Conservation (phyloP, 2,329 filamentous ascomycete genomes). For the Neonectria sp. region DNA sequence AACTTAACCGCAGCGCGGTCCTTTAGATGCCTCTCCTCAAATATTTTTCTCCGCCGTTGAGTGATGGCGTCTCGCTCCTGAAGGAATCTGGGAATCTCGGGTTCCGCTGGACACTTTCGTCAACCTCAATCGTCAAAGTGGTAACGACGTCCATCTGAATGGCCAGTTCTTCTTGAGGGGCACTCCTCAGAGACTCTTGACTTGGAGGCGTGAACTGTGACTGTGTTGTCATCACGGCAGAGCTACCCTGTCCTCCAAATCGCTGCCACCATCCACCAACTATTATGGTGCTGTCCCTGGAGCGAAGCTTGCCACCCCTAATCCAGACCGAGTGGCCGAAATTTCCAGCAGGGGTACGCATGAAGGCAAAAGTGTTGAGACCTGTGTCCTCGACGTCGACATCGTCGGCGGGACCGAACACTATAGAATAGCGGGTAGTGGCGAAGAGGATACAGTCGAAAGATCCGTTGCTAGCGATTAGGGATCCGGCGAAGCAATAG, state of each 20-base stretch:
- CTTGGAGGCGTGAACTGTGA: constrained; percentile 41
- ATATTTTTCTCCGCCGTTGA: constrained; percentile 38
- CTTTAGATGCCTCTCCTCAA: constrained; percentile 22
- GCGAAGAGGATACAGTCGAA: constrained; percentile 69
- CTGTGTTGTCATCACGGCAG: constrained; percentile 10
- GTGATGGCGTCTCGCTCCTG: constrained; percentile 41
- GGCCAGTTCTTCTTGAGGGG: constrained; percentile 40
- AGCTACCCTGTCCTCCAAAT: constrained; percentile 26
- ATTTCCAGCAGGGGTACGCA: constrained; percentile 56
- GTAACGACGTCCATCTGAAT: constrained; percentile 61
- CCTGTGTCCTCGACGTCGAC: constrained; percentile 62
- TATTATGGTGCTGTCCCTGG: constrained; percentile 20
- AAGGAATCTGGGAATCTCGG: constrained; percentile 38
- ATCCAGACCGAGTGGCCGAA: constrained; percentile 59
- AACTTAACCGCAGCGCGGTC: not conserved
- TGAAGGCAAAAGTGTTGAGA: constrained; percentile 66
- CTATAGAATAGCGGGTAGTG: constrained; percentile 64
- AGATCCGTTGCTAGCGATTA: constrained; percentile 70
- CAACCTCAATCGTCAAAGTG: constrained; percentile 56
- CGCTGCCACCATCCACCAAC: constrained; percentile 47
- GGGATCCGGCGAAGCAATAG: constrained; percentile 70
- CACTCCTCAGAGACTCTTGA: constrained; percentile 49
- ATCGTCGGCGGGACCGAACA: constrained; percentile 56
- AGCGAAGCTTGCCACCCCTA: constrained; percentile 42
- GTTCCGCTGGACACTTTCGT: constrained; percentile 42